A percentile compares a stretch with the other conserved stretches of the same genome.
Evolutionary conservation across 768 basidiomycete species (phyloP).

Genomic region (Tricholoma furcatifolium): DNA sequence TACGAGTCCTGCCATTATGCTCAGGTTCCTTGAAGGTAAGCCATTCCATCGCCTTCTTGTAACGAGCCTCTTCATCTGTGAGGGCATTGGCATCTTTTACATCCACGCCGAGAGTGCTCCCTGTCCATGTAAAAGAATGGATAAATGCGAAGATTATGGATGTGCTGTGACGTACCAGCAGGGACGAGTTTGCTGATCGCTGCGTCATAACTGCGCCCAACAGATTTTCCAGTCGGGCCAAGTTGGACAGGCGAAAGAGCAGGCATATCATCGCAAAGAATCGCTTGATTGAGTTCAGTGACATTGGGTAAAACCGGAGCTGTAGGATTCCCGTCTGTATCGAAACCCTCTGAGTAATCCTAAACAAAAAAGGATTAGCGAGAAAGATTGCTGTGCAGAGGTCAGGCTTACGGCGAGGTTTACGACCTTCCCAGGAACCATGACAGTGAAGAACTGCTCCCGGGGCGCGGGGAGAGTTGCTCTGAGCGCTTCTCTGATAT

Average conservation of each 20-base stretch:
- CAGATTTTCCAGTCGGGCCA: slow-evolving; percentile 7
- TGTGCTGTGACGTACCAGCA: background rate
- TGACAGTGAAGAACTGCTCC: slow-evolving; percentile 10
- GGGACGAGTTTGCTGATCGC: slow-evolving; percentile 7
- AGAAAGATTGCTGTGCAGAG: background rate
- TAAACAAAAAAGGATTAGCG: background rate
- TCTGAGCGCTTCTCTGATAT: slow-evolving; percentile 1
- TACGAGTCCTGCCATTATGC: background rate
- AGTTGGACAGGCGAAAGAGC: slow-evolving; percentile 5
- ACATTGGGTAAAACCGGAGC: background rate
- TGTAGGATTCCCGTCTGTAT: background rate
- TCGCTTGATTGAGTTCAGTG: slow-evolving; percentile 5
- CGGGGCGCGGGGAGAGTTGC: background rate
- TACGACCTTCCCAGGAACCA: slow-evolving; percentile 7
- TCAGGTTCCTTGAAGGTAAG: background rate
- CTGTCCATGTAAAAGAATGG: background rate
- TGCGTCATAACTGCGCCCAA: slow-evolving; percentile 8
- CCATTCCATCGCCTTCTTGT: slow-evolving; percentile 6
- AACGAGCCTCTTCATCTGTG: background rate
- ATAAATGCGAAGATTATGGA: too few relatives aligned
- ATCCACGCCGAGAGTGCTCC: slow-evolving; percentile 5
- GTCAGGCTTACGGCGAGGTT: slow-evolving; percentile 1
- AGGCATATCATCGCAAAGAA: slow-evolving; percentile 8
- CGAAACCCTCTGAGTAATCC: slow-evolving; percentile 9
- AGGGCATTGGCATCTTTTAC: slow-evolving; percentile 1